Evolutionary conservation across 495 filamentous ascomycete species (phyloP).

Genomic region (Penicillium lividum): DNA sequence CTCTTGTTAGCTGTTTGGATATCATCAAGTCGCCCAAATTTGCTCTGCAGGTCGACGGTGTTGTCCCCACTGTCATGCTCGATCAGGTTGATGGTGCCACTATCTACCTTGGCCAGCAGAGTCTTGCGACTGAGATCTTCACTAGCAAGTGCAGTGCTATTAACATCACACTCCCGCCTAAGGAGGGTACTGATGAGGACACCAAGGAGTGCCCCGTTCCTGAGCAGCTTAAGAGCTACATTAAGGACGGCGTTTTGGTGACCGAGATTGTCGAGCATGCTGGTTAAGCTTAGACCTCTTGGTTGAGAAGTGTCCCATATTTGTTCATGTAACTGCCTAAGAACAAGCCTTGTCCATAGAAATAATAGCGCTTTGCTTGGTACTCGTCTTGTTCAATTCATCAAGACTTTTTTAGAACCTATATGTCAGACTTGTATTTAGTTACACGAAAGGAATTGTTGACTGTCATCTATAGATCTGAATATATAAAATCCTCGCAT

Average conservation of each 20-base stretch:
- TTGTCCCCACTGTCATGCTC: constrained; percentile 80
- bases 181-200: constrained; percentile 63
- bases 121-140: constrained; percentile 76
- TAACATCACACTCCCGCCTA: constrained; percentile 78
- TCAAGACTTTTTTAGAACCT: not conserved
- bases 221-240: constrained; percentile 82
- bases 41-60: constrained; percentile 82
- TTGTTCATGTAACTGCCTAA: not conserved
- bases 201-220: constrained; percentile 84
- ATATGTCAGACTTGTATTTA: not conserved
- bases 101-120: constrained; percentile 80
- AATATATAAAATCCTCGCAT: not conserved
- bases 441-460: no score
- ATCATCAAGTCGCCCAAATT: constrained; percentile 93
- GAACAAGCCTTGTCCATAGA: constrained; percentile 7
- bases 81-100: constrained; percentile 92
- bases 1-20: constrained; percentile 86
- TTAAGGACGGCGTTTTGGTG: constrained; percentile 71
- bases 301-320: not conserved
- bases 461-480: not conserved
- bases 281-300: constrained; percentile 47
- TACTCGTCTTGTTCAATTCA: not conserved
- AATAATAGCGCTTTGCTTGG: constrained; percentile 7
- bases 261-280: constrained; percentile 90
- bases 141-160: constrained; percentile 80